Evolutionary conservation across 768 basidiomycete species (phyloP).

Genomic region (Cyclocybe cylindracea): DNA sequence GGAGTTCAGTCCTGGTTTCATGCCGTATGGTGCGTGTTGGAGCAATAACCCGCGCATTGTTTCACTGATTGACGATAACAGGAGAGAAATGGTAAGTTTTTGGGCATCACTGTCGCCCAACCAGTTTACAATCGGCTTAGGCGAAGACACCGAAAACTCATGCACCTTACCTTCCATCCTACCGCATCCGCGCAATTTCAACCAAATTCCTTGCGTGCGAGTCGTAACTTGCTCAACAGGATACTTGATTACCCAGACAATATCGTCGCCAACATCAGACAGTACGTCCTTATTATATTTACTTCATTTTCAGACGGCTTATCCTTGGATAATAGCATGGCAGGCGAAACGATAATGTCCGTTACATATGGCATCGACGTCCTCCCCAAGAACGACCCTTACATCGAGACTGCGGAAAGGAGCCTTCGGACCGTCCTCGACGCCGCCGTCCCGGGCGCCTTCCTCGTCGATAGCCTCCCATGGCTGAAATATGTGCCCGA

Average conservation of each 20-base stretch:
- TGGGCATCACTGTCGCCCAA: not conserved
- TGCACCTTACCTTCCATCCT: conserved; percentile 14
- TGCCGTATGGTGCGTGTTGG: conserved; percentile 8
- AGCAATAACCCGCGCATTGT: not conserved
- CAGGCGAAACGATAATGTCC: conserved; percentile 34
- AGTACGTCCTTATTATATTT: conserved; percentile 25
- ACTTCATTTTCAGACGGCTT: not conserved
- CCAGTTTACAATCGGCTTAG: not conserved
- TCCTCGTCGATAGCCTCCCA: conserved; percentile 27
- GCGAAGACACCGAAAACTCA: conserved; percentile 13
- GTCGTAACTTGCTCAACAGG: conserved; percentile 28
- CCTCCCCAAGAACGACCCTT: conserved; percentile 39
- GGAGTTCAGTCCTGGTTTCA: conserved; percentile 14
- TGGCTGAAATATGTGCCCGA: conserved; percentile 26
- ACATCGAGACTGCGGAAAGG: conserved; percentile 38
- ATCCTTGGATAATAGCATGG: conserved; percentile 22
- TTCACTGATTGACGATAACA: not conserved
- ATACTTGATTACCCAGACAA: conserved; percentile 32
- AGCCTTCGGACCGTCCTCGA: conserved; percentile 30
- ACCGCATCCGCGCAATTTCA: conserved; percentile 17
- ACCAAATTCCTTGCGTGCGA: conserved; percentile 27
- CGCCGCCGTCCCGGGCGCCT: conserved; percentile 30
- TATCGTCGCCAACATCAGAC: conserved; percentile 31
- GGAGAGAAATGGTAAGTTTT: no score
- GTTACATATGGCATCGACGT: conserved; percentile 47